Evolutionary conservation across 2,329 filamentous ascomycete species (phyloP), one percentile per base, ranked within the genome.

Genomic region (Neofusicoccum umdonicola): DNA sequence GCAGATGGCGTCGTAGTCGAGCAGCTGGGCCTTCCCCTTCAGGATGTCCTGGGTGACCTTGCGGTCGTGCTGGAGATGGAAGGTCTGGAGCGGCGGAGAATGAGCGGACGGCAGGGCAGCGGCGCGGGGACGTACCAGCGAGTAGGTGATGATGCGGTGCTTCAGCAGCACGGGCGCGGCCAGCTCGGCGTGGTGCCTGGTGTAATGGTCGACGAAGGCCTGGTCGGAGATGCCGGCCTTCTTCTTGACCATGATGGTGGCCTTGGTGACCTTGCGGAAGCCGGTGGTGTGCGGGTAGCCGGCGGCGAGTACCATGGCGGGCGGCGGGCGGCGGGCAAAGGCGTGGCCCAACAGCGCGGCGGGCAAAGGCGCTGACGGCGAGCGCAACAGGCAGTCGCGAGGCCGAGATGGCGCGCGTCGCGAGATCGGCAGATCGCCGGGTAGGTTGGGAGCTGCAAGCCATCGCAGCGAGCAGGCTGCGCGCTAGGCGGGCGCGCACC

Each of bases 1-100:
- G 72, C 80, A 82, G 39, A 82, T 81, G 56, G 80, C 80, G 67
- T 82, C 79, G 69, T 80, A 81, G 58, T 79, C 76, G 56, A 80
- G 68, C 65, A 82, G 72, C 58, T 75, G 71, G 8, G 78, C 79
- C 63, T 79, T 77, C 19, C 80, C 79, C 63, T 79, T 78, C 68
- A 82, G 70, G 69, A 81, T 82, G 66, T 82, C 80, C 57, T 77
- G 75, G 61, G 81, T 75, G 57, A 79, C 78, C 57, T 76, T 79
- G 34, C 77, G 75, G 65, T 82, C 80, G 13, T 79, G 74, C 61
- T 76, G 69, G 3, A 81, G 71, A 67, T 80, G 80, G 66, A 82
- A 82, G 12, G 79, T 80, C 79, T 81, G 58, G 34, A 12, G 41
- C 19, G 37, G 35, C 13, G 31, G 15, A 19, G 19, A 7, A 45